Base-by-base conservation (phyloP, 2,329 filamentous ascomycete species). In the Pezizomycotina sp. region DNA sequence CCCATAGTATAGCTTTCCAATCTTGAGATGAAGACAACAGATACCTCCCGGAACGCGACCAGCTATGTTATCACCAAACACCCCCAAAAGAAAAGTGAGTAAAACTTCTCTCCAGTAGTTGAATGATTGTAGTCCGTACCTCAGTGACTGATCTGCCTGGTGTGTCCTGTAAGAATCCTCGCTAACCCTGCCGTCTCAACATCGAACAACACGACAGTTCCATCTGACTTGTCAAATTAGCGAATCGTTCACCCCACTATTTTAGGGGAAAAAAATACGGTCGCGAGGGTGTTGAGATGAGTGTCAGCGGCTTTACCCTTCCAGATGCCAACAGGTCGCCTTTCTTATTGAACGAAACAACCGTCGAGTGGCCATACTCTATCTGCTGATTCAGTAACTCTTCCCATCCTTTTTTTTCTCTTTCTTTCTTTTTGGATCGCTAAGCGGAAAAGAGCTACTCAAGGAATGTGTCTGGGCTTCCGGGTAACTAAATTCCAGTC, bases 121-220 rank as follows among this genome's bases (percentile, higher is more conserved):
- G 27, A 29, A 15, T 29, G 15, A 16, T 13, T 4, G 10, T 6
- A 28, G 6, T 32, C 9, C 18, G n/a, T 8, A 22, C 46, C 15
- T 57, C 64, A 63, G 63, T 92, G 42, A 98, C 60, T 33, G 81
- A 92, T 50, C 92, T 86, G 38, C 98, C 84, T 76, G 32, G 80
- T 92, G 60, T 98, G 89, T 8, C 86, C 89, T 47, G 82, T 74
- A 46, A 98, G 64, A 60, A 95, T 98, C 54, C 83, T 77, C 40
- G 89, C 89, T 4, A 95, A 81, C 23, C 89, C 86, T 66, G 91
- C 92, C 6, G 91, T 98, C 60, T 98, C 91, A 31, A 95, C 72
- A 55, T 98, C 89, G 68, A 92, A 98, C 29, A 98, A 78, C 36
- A 92, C 81, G 25, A 98, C 78, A 4, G 82, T 89, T 48, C 89